A percentile compares a stretch with the other conserved stretches of the same genome.
Evolutionary conservation across 768 basidiomycete genomes (phyloP).

Genomic region (Ephemerocybe angulata): DNA sequence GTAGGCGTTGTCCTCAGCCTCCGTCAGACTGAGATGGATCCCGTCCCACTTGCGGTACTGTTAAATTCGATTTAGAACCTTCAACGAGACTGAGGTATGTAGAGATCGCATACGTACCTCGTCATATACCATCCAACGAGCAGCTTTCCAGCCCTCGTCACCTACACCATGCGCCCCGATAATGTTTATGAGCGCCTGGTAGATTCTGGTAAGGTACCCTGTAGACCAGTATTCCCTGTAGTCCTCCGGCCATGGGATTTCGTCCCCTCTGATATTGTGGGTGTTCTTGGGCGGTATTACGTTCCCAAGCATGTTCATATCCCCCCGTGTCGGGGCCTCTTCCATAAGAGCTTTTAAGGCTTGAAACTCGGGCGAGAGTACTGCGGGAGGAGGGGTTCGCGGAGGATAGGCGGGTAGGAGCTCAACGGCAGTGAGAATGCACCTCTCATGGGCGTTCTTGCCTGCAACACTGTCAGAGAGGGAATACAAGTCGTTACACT

Average conservation of each 20-base stretch:
- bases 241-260: background rate
- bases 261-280: background rate
- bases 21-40: background rate
- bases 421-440: background rate
- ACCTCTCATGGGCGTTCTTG: background rate
- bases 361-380: background rate
- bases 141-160: conserved; percentile 12
- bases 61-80: background rate
- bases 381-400: background rate
- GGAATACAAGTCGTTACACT: background rate
- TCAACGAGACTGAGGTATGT: background rate
- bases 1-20: background rate
- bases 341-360: background rate
- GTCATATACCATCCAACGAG: conserved; percentile 18
- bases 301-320: too few species aligned
- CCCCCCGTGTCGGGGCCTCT: background rate
- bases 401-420: background rate
- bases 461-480: too few species aligned
- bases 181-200: conserved; percentile 5
- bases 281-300: background rate
- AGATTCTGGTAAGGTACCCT: conserved; percentile 1
- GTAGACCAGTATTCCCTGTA: background rate
- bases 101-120: background rate
- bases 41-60: background rate
- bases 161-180: conserved; percentile 10